Evolutionary conservation across 1,284 basidiomycete genomes (phyloP), one percentile per base, ranked within the genome.

Genomic region (Moniliella sp.): DNA sequence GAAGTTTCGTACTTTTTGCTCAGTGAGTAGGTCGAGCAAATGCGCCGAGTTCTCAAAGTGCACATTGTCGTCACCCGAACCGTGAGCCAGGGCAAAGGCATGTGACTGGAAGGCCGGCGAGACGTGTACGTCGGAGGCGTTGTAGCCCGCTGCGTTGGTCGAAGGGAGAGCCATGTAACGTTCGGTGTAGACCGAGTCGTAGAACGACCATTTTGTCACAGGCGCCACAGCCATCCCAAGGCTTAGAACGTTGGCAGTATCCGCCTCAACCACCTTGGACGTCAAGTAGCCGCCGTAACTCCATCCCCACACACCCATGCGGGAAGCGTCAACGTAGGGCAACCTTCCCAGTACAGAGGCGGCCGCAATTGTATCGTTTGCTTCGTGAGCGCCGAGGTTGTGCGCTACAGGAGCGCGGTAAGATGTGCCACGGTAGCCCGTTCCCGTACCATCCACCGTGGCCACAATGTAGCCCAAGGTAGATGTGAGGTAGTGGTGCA

Each of bases 131-230:
- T 78, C 78, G 9, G 78, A 74, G 27, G 75, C 76, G 42, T 74
- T 62, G 65, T 97, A 97, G 3, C 88, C 88, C 0, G 65, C 69
- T 0, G 69, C 67, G 60, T 97, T 94, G 10, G 69, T 63, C 9
- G 65, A 55, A 0, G 82, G 83, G 15, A 77, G 68, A 46, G 76
- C 75, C 82, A 94, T 84, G 66, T 93, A 94, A n/a, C 88, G 74
- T 54, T 94, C 86, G 1, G 88, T 93, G 61, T 84, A 83, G 33
- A 84, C 62, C 79, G 36, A 36, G 74, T 61, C 55, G 82, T 76
- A 54, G 27, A 54, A 46, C 13, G 39, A 26, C 62, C 63, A 64
- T 21, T 61, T 56, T 9, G 61, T 57, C 5, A 65, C 64, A 3
- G 64, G 64, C 1, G 83, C 83, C 14, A 88, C 75, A 1, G 80